Percentiles rank a stretch among this genome's conserved stretches.
Evolutionary conservation across 2,329 filamentous ascomycete genomes (phyloP).

Genomic region (Ceratocystis harringtonii): DNA sequence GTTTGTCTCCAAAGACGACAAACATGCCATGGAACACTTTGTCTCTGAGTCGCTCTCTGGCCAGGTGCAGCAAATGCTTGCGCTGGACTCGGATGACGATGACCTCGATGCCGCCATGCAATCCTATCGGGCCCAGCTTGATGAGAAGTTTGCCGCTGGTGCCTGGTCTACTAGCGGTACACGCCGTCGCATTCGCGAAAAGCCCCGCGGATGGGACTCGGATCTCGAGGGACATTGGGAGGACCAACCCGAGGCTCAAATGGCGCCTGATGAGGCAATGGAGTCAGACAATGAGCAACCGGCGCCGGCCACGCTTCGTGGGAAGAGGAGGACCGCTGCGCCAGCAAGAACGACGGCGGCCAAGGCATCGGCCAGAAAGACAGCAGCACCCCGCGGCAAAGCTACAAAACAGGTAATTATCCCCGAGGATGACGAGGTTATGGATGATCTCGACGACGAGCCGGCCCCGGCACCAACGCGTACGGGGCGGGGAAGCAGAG

Average conservation of each 20-base stretch:
- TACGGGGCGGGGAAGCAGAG: background rate
- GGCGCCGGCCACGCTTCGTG: constrained; percentile 8
- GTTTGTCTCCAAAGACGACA: constrained; percentile 92
- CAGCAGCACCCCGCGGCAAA: constrained; percentile 28
- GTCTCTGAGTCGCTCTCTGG: constrained; percentile 55
- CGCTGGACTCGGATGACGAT: constrained; percentile 46
- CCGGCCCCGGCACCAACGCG: constrained; percentile 21
- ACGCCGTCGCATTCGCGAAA: constrained; percentile 33
- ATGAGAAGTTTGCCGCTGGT: constrained; percentile 55
- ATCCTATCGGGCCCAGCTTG: constrained; percentile 51
- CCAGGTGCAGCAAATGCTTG: constrained; percentile 55
- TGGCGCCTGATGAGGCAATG: constrained; percentile 34
- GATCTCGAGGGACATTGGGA: constrained; percentile 79
- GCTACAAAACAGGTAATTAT: constrained; percentile 26
- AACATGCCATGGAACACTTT: constrained; percentile 74
- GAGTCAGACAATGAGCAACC: constrained; percentile 24
- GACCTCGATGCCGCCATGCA: constrained; percentile 63
- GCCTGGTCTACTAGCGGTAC: constrained; percentile 33
- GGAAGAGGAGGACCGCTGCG: constrained; percentile 8
- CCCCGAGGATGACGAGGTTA: constrained; percentile 32
- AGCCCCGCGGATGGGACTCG: constrained; percentile 70
- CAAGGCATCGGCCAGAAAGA: constrained; percentile 29
- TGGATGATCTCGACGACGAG: constrained; percentile 36
- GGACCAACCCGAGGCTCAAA: constrained; percentile 50
- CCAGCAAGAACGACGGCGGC: constrained; percentile 24